These are phyloP conservation scores for Populus trichocarpa DNA, from an alignment of 441 rosid species.

Conservation along the genomic window DNA sequence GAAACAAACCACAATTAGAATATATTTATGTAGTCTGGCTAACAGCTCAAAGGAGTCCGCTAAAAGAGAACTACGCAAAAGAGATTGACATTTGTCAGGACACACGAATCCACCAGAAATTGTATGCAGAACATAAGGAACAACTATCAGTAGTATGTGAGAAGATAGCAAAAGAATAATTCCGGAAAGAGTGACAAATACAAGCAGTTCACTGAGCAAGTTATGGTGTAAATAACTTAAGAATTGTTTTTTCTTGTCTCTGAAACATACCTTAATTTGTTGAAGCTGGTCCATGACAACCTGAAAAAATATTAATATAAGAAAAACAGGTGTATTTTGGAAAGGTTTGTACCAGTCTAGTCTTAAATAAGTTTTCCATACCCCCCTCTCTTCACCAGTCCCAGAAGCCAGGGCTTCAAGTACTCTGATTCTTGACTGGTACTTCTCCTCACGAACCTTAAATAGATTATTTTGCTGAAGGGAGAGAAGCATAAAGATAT, in stretches of 20 bases:
- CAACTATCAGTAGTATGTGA: background rate
- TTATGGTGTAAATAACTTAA: background rate
- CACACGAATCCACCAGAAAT: background rate
- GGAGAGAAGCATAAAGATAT: slow-evolving; percentile 12
- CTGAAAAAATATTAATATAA: slow-evolving; percentile 30
- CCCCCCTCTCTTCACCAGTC: slow-evolving; percentile 59
- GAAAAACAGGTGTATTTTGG: background rate
- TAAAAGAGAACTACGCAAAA: background rate
- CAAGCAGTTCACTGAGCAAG: background rate
- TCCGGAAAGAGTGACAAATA: background rate
- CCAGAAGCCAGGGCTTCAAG: slow-evolving; percentile 90
- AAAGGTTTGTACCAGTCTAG: background rate
- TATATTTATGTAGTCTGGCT: too few relatives aligned
- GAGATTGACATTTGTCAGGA: background rate
- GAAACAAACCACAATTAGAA: too few relatives aligned
- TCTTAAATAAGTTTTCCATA: slow-evolving; percentile 19
- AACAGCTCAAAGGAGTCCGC: background rate
- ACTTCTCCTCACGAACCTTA: slow-evolving; percentile 88
- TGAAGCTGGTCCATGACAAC: slow-evolving; percentile 43
- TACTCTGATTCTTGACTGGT: slow-evolving; percentile 68
- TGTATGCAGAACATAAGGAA: background rate
- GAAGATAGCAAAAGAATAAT: background rate
- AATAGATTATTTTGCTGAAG: slow-evolving; percentile 77
- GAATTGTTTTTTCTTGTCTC: slow-evolving; percentile 1
- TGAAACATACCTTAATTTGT: slow-evolving; percentile 49